Conservation (phyloP, 495 filamentous ascomycete species). For the Clohesyomyces aquaticus region DNA sequence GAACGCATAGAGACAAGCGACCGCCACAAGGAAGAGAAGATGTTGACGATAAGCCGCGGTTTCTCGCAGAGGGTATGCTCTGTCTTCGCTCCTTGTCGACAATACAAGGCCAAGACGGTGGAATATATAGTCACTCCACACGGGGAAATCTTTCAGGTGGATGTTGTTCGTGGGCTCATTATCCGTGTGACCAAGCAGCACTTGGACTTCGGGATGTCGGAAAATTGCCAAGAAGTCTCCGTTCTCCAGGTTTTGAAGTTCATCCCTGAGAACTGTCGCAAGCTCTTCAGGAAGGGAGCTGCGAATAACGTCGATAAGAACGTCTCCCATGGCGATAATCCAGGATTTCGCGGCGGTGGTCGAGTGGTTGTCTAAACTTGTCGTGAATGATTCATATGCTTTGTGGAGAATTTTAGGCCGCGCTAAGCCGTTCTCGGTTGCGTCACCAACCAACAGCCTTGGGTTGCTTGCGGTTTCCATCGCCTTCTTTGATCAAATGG, state of each 20-base stretch:
- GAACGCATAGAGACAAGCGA: constrained; percentile 79
- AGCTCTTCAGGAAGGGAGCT: constrained; percentile 44
- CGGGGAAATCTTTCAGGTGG: constrained; percentile 34
- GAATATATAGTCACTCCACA: constrained; percentile 49
- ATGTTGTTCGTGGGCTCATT: constrained; percentile 30
- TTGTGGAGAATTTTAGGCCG: constrained; percentile 25
- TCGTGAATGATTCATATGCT: constrained; percentile 8
- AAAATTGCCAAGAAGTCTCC: constrained; percentile 38
- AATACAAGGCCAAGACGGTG: constrained; percentile 44
- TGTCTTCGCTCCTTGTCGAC: constrained; percentile 22
- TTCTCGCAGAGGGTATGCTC: constrained; percentile 9
- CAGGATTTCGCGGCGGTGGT: neutral
- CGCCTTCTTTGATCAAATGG: no score
- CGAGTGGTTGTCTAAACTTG: constrained; percentile 1
- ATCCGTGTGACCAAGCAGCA: constrained; percentile 42
- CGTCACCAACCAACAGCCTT: no score
- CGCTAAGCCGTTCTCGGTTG: constrained; percentile 18
- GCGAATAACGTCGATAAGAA: constrained; percentile 41
- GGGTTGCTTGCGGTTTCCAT: no score
- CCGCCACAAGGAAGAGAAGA: constrained; percentile 61
- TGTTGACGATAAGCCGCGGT: constrained; percentile 43
- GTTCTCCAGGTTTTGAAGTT: constrained; percentile 33
- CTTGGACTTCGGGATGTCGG: constrained; percentile 36
- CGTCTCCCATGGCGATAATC: constrained; percentile 41
- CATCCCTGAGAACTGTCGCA: constrained; percentile 33